Conservation (phyloP, 2,329 filamentous ascomycete species). For the Pestalotiopsis fici region DNA sequence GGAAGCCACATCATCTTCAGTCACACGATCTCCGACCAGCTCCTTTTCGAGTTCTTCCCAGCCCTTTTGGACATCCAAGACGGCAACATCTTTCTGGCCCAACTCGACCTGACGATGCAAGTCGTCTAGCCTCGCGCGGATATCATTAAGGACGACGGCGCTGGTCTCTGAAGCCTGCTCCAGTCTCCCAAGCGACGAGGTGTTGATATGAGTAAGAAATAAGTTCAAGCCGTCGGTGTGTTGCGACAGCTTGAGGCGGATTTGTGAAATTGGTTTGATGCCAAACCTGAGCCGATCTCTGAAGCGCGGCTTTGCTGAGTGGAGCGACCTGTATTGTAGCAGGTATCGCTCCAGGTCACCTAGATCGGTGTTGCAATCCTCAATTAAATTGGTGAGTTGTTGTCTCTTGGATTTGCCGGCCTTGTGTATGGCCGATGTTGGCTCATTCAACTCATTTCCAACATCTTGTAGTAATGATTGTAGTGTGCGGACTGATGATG, state of each 20-base stretch:
- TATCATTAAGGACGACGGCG: neutral
- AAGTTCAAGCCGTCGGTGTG: slow-evolving; percentile 2
- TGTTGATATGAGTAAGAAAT: slow-evolving; percentile 4
- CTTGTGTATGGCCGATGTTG: slow-evolving; percentile 6
- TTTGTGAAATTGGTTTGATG: neutral
- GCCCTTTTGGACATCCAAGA: neutral
- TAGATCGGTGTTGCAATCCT: slow-evolving; percentile 6
- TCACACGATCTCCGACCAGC: slow-evolving; percentile 1
- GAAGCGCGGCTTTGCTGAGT: neutral
- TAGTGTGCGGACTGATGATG: neutral
- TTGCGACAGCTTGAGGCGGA: slow-evolving; percentile 1
- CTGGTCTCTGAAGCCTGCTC: slow-evolving; percentile 7
- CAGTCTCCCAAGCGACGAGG: neutral
- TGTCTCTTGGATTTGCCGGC: neutral
- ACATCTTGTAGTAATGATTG: slow-evolving; percentile 3
- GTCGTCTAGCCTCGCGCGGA: neutral
- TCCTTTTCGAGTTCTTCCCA: slow-evolving; percentile 1
- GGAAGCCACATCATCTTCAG: neutral
- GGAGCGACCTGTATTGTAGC: slow-evolving; percentile 2
- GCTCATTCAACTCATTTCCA: neutral
- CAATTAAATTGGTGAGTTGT: slow-evolving; percentile 1
- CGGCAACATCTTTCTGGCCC: neutral
- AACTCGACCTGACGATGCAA: slow-evolving; percentile 1
- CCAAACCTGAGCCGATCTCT: neutral
- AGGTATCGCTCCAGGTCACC: slow-evolving; percentile 2